Evolutionary conservation across 225 moss, liverwort and hornwort species (phyloP), one percentile per base, ranked within the genome.

Genomic region (Sphagnum contortum): DNA sequence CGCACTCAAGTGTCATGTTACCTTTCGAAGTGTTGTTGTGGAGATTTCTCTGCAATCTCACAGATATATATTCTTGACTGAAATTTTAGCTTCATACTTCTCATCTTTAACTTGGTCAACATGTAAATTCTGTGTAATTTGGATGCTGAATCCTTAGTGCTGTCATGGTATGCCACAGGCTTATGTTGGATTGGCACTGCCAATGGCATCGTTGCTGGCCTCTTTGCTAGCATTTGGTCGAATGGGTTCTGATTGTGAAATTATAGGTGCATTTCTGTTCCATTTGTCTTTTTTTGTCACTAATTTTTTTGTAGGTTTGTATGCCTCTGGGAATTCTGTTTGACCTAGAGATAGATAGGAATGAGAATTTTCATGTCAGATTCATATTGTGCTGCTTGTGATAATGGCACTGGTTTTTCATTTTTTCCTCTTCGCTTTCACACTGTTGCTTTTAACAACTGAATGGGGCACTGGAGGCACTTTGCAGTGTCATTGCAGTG

Each of bases 161-260:
- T 29, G 29, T 29, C 29, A 29, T 29, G 29, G 29, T 29, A 29
- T 29, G 29, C 29, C 29, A 3, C 63, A 81, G 81, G 65, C 71
- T 44, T 77, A 81, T 50, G n/a, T 74, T 60, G 68, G 74, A 49
- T 54, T 81, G 44, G 69, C 81, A 57, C 81, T 81, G 48, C 81
- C 81, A 44, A 69, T 81, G 65, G 74, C 77, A 56, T 77, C 80
- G 48, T 49, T 81, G 7, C 57, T 81, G 59, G 71, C 81, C 65
- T 66, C 77, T 49, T 65, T 81, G 71, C 73, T 77, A 55, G 76
- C 77, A 53, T 81, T 77, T 11, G 77, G 81, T 12, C 73, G 81
- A 47, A 61, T 81, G 62, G 80, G 76, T 49, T 71, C 65, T 60
- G 80, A 81, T 47, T 70, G 63, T 58, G 81, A 77, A 74, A 56